These are phyloP conservation scores for Serpula lacrymans DNA, from an alignment of 768 basidiomycete genomes.

Conservation along the genomic window DNA sequence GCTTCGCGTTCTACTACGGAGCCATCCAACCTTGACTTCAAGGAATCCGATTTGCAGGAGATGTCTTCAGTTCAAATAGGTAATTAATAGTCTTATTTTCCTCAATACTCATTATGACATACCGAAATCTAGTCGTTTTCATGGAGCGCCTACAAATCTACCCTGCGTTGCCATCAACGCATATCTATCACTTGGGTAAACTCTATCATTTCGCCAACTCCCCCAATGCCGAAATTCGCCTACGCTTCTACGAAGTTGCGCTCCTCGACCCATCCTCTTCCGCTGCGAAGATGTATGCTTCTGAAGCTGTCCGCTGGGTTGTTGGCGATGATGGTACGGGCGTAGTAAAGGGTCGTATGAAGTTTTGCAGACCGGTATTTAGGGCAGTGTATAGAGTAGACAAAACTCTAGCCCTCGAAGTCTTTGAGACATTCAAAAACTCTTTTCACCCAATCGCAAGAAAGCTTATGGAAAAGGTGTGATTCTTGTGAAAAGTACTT, in stretches of 20 bases:
- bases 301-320: conserved; percentile 63
- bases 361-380: conserved; percentile 75
- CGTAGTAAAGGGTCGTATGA: conserved; percentile 76
- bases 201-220: conserved; percentile 46
- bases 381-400: conserved; percentile 53
- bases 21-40: conserved; percentile 50
- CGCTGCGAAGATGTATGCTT: conserved; percentile 50
- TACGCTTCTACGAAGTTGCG: conserved; percentile 75
- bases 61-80: conserved; percentile 79
- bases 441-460: conserved; percentile 77
- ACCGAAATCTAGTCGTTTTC: conserved; percentile 61
- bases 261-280: conserved; percentile 45
- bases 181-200: conserved; percentile 56
- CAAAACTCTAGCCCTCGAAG: conserved; percentile 44
- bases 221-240: conserved; percentile 71
- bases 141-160: conserved; percentile 74
- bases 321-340: conserved; percentile 58
- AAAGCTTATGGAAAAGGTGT: conserved; percentile 72
- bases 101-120: not conserved
- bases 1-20: conserved; percentile 47
- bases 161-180: conserved; percentile 52
- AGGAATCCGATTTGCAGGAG: conserved; percentile 50
- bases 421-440: conserved; percentile 44
- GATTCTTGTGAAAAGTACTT: too few species aligned
- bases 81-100: conserved; percentile 26